Conservation (phyloP, 2,329 filamentous ascomycete species). For the Phyllosticta capitalensis region DNA sequence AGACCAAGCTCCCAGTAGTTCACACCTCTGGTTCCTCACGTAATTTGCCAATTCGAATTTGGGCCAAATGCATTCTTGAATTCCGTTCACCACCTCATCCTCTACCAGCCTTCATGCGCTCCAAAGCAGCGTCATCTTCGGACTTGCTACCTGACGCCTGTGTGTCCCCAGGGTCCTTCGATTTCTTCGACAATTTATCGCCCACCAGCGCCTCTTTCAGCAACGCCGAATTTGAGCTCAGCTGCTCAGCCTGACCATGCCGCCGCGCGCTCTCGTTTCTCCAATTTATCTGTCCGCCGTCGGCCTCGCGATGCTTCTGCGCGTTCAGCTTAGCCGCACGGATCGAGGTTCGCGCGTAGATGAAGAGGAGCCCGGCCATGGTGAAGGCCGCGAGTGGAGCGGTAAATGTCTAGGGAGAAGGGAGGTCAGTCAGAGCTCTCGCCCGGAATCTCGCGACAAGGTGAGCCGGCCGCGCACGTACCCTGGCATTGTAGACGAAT, state of each 20-base stretch:
- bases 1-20: neutral
- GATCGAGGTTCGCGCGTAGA: slow-evolving; percentile 57
- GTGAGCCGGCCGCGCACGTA: neutral
- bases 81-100: neutral
- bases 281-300: slow-evolving; percentile 47
- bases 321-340: slow-evolving; percentile 57
- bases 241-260: slow-evolving; percentile 31
- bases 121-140: slow-evolving; percentile 1
- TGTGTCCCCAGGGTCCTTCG: neutral
- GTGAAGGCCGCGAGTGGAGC: slow-evolving; percentile 54
- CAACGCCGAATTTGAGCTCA: neutral
- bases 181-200: neutral
- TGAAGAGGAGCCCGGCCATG: slow-evolving; percentile 51
- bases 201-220: slow-evolving; percentile 7
- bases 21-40: neutral
- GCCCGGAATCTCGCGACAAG: neutral
- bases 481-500: slow-evolving; percentile 8
- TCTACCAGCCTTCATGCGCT: neutral
- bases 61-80: neutral
- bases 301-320: slow-evolving; percentile 47
- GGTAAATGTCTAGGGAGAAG: slow-evolving; percentile 37
- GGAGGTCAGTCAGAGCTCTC: neutral
- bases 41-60: neutral
- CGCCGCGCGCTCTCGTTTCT: slow-evolving; percentile 45
- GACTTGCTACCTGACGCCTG: neutral